Evolutionary conservation across 2,329 filamentous ascomycete genomes (phyloP).

Genomic region (Diplodia corticola): DNA sequence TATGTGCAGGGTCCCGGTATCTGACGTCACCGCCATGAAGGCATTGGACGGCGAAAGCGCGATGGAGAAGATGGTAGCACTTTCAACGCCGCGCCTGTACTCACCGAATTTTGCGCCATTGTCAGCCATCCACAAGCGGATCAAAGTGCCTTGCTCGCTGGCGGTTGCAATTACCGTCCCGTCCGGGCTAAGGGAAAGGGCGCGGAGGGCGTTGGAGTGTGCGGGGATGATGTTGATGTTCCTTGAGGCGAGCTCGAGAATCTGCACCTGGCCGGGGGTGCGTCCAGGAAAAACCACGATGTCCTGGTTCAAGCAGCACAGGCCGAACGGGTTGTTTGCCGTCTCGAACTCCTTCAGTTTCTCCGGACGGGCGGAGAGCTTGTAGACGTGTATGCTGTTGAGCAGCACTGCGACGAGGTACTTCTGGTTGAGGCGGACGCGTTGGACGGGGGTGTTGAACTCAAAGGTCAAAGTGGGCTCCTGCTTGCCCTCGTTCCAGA

Average conservation of each 20-base stretch:
- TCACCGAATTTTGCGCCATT: constrained; percentile 82
- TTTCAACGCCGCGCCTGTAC: constrained; percentile 84
- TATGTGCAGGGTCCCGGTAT: constrained; percentile 93
- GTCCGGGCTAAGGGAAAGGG: constrained; percentile 76
- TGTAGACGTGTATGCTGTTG: constrained; percentile 79
- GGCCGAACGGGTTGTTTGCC: constrained; percentile 75
- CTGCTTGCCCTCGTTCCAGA: constrained; percentile 87
- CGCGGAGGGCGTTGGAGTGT: constrained; percentile 75
- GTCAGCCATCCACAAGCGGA: constrained; percentile 79
- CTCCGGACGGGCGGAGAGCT: constrained; percentile 70
- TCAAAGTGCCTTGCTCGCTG: constrained; percentile 87
- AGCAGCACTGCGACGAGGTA: constrained; percentile 79
- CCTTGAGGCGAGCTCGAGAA: constrained; percentile 74
- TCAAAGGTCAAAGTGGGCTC: constrained; percentile 75
- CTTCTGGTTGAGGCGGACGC: constrained; percentile 73
- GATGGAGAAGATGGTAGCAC: constrained; percentile 81
- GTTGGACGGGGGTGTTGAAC: constrained; percentile 75
- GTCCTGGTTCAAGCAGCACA: constrained; percentile 74
- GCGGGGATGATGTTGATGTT: constrained; percentile 94
- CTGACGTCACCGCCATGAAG: constrained; percentile 86
- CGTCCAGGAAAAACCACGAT: constrained; percentile 84
- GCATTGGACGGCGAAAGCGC: constrained; percentile 80
- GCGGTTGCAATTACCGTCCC: constrained; percentile 84
- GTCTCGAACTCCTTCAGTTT: constrained; percentile 80
- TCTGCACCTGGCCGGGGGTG: constrained; percentile 81